Base-by-base conservation (phyloP, 2,329 filamentous ascomycete genomes). In the Verticillium albo-atrum region DNA sequence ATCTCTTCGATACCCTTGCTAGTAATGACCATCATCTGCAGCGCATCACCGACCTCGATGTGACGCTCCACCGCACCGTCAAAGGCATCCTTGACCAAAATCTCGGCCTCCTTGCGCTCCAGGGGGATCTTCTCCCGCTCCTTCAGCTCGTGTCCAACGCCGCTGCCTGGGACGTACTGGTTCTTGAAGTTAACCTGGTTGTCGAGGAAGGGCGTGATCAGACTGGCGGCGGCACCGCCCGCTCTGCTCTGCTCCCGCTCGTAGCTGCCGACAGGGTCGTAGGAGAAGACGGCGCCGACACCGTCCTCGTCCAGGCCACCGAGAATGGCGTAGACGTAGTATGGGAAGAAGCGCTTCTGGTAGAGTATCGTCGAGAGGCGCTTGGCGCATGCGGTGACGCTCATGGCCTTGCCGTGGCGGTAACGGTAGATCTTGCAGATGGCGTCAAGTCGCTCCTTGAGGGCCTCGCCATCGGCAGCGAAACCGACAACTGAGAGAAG, bases 141-240 rank as follows among this genome's bases (percentile, higher is more conserved):
- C 79, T 90, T 79, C 68, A 97, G 79, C 58, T 88, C 89, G 75
- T 97, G 90, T 51, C 94, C 94, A 62, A 85, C 84, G 60, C 92
- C 92, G 68, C 90, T 94, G 54, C 89, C 91, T 12, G 94, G 92
- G 59, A 95, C 83, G 74, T 97, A 96, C 81, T 97, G 94, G 75
- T 99, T 99, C 85, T 97, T 99, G 83, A 94, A 94, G 80, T 98
- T 98, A 81, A 99, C 95, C 79, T 99, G 96, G 76, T 99, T 99
- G 77, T 99, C 95, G 71, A 99, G 79, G 83, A 99, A 99, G 1
- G 95, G 95, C 91, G 97, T 99, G 77, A 99, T 99, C 75, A 99
- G 79, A 70, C 91, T 95, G 58, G 92, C 89, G 23, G 93, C 93
- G 15, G 95, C 93, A 68, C 95, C 95, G 50, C 91, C 95, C 35